phyloP scores from a whole-genome alignment of 768 basidiomycete genomes.

The Cyclocybe cylindracea region DNA sequence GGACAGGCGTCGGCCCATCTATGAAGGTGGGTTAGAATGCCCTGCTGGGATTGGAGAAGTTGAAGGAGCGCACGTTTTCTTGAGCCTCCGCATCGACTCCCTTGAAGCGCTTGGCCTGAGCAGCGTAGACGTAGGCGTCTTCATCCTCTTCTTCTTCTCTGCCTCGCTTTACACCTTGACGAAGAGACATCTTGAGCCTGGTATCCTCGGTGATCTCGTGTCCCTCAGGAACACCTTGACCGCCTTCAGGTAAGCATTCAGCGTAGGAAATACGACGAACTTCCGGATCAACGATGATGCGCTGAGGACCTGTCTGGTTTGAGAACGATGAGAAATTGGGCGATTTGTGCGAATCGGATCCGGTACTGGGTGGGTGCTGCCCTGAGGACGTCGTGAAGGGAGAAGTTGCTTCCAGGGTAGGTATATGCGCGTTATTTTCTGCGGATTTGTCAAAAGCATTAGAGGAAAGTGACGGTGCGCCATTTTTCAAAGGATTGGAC shows the following conservation, averaged over 20 bases:
- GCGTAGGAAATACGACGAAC: not conserved
- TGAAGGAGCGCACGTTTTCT: not conserved
- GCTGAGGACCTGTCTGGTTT: constrained; percentile 7
- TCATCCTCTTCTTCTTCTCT: constrained; percentile 14
- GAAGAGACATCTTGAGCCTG: constrained; percentile 6
- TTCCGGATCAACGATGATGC: constrained; percentile 4
- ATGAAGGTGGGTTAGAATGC: not conserved
- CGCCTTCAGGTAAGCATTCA: not conserved
- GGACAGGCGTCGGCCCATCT: not conserved
- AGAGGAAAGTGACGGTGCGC: constrained; percentile 11
- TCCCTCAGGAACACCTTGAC: not conserved
- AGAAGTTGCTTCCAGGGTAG: constrained; percentile 5
- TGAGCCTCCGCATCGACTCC: not conserved
- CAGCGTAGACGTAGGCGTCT: constrained; percentile 4
- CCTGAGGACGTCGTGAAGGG: not conserved
- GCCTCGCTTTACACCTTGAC: constrained; percentile 11
- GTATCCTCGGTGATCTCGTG: constrained; percentile 18
- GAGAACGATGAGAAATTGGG: not conserved
- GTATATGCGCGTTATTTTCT: constrained; percentile 31
- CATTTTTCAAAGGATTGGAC: constrained; percentile 19
- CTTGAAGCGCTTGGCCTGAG: constrained; percentile 19
- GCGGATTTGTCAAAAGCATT: not conserved
- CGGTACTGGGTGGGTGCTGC: not conserved
- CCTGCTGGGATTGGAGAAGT: not conserved
- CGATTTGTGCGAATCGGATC: constrained; percentile 11